These are phyloP conservation scores for Lentinula guzmanii DNA, from an alignment of 768 basidiomycete genomes.

Conservation along the genomic window DNA sequence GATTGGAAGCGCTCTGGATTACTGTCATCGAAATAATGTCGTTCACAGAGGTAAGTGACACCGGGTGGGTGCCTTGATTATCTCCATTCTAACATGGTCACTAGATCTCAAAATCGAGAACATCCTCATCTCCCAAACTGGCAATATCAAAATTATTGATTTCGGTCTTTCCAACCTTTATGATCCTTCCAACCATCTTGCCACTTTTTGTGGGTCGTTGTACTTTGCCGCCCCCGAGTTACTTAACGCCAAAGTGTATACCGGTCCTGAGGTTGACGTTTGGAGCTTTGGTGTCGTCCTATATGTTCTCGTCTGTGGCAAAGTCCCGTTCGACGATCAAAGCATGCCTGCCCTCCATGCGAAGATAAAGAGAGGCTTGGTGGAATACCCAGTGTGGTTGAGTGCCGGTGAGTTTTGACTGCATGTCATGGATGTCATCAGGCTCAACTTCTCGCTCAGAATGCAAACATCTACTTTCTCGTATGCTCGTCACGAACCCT, in stretches of 20 bases:
- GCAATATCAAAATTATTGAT: constrained; percentile 99
- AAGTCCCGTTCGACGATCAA: constrained; percentile 98
- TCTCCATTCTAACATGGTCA: neutral
- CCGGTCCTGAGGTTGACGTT: constrained; percentile 96
- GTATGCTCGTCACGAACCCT: constrained; percentile 98
- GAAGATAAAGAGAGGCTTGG: constrained; percentile 95
- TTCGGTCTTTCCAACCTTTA: constrained; percentile 97
- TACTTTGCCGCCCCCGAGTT: constrained; percentile 99
- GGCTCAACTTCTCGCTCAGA: constrained; percentile 42
- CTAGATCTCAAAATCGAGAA: constrained; percentile 98
- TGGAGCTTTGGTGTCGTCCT: constrained; percentile 99
- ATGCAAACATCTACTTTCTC: constrained; percentile 87
- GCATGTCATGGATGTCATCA: neutral
- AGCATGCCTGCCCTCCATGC: constrained; percentile 99
- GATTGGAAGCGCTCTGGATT: constrained; percentile 93
- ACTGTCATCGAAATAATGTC: constrained; percentile 96
- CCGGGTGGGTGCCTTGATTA: neutral
- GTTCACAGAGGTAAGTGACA: constrained; percentile 76
- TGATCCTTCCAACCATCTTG: constrained; percentile 73
- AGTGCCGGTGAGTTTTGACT: constrained; percentile 63
- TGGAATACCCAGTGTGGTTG: constrained; percentile 97
- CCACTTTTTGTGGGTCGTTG: constrained; percentile 95
- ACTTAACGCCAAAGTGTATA: constrained; percentile 94
- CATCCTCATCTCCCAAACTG: constrained; percentile 96
- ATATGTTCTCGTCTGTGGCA: constrained; percentile 96